Evolutionary conservation across 805 yeast species (phyloP).

Genomic region (Candida dajiaensis): DNA sequence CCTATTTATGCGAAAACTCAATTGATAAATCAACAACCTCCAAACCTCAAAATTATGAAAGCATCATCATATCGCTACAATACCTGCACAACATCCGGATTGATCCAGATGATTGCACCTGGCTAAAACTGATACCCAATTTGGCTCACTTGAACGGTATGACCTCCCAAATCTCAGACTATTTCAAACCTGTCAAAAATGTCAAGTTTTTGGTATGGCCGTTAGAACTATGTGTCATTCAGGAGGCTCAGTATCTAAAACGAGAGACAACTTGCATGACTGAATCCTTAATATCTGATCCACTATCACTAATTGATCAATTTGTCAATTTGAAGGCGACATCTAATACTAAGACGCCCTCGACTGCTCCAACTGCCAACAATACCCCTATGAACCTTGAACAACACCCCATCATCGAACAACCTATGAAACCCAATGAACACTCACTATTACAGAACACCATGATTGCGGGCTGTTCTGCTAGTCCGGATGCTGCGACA

Average conservation of each 20-base stretch:
- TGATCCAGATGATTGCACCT: constrained; percentile 25
- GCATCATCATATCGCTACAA: constrained; percentile 30
- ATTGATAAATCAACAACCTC: constrained; percentile 30
- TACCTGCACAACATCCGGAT: constrained; percentile 28
- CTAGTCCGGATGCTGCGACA: background rate
- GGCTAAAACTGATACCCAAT: constrained; percentile 69
- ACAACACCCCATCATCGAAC: constrained; percentile 1
- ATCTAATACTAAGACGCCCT: constrained; percentile 32
- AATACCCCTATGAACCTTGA: constrained; percentile 20
- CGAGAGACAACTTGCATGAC: background rate
- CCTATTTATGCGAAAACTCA: constrained; percentile 32
- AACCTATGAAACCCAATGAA: constrained; percentile 1
- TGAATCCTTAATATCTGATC: constrained; percentile 19
- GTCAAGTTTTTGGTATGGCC: constrained; percentile 70
- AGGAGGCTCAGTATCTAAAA: constrained; percentile 29
- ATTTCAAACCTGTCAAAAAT: constrained; percentile 43
- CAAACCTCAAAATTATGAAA: constrained; percentile 37
- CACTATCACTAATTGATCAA: constrained; percentile 33
- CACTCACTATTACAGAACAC: background rate
- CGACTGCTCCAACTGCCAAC: constrained; percentile 19
- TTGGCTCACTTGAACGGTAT: constrained; percentile 62
- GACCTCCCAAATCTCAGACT: constrained; percentile 56
- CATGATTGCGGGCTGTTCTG: background rate
- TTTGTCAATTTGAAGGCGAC: constrained; percentile 33
- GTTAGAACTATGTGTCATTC: constrained; percentile 55